Base-by-base conservation (phyloP, 1,284 basidiomycete genomes). In the Agroathelia rolfsii region DNA sequence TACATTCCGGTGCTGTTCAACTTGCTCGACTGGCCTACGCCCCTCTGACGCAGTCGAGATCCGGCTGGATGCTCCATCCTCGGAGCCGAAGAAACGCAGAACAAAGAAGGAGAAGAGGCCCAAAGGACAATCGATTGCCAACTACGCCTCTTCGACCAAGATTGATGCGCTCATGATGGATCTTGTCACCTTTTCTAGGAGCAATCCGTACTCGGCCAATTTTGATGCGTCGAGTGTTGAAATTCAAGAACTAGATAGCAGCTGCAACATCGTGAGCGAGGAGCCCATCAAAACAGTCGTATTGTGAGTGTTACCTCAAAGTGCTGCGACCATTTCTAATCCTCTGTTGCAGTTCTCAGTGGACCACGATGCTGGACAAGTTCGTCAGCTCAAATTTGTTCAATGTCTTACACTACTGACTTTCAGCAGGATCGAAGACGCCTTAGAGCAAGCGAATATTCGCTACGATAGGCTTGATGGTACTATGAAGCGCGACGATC, bases 351-450 rank as follows among this genome's bases (percentile, higher is more conserved):
- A 86, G 83, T 58, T 94, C 89, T 7, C 92, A 96, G 52, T 95
- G 92, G 92, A 96, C 92, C 4, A 76, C 75, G 12, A 92, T 94
- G 84, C 76, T 95, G 15, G 92, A 96, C 62, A 87, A 92, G 75
- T 86, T 56, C 49, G 67, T 58, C 36, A 33, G 32, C 8, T 40
- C 45, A 40, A 20, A 23, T 30, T 26, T 41, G 29, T 29, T 40
- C 28, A 25, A 26, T 24, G 16, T 12, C 28, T 15, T 22, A 14
- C 16, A 33, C 34, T 35, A 28, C 45, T 49, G 30, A 49, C 27
- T 23, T 35, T 19, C 32, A 66, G 4, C 37, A 76, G 87, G 49
- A 74, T 96, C 38, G 90, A 92, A 53, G 90, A 94, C 47, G 92
- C 92, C 19, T 62, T 96, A 21, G 79, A 86, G 43, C 66, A 74